phyloP scores from a whole-genome alignment of 2,329 filamentous ascomycete species.

The Sordariomycetes sp. region DNA sequence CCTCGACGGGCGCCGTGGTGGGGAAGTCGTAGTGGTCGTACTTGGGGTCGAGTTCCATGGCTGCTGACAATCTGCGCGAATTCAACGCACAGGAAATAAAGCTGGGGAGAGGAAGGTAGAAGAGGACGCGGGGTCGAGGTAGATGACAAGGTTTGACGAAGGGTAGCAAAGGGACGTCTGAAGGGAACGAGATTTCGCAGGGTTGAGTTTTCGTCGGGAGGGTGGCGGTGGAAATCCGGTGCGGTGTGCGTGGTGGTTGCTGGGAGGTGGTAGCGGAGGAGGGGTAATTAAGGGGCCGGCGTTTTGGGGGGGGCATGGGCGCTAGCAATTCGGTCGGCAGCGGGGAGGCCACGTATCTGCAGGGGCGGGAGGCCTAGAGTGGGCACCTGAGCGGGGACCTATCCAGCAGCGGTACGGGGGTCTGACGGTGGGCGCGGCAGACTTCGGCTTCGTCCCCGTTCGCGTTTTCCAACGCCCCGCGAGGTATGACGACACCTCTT shows the following conservation, averaged over 20 bases:
- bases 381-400: neutral
- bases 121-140: too few relatives aligned
- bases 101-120: neutral
- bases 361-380: neutral
- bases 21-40: conserved; percentile 96
- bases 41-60: conserved; percentile 63
- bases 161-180: neutral
- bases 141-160: neutral
- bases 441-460: too few relatives aligned
- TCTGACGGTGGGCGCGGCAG: too few relatives aligned
- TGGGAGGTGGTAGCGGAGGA: neutral
- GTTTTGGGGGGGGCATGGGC: neutral
- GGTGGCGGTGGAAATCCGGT: neutral
- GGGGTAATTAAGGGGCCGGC: neutral
- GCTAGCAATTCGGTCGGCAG: neutral
- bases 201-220: neutral
- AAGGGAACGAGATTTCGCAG: neutral
- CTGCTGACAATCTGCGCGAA: conserved; percentile 8
- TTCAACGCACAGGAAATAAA: neutral
- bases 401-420: neutral
- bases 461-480: too few relatives aligned
- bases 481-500: too few relatives aligned
- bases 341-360: neutral
- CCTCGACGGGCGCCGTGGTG: conserved; percentile 54
- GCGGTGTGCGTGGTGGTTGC: neutral